Base-by-base conservation (phyloP, 2,329 filamentous ascomycete genomes). In the Sarocladium oryzae region DNA sequence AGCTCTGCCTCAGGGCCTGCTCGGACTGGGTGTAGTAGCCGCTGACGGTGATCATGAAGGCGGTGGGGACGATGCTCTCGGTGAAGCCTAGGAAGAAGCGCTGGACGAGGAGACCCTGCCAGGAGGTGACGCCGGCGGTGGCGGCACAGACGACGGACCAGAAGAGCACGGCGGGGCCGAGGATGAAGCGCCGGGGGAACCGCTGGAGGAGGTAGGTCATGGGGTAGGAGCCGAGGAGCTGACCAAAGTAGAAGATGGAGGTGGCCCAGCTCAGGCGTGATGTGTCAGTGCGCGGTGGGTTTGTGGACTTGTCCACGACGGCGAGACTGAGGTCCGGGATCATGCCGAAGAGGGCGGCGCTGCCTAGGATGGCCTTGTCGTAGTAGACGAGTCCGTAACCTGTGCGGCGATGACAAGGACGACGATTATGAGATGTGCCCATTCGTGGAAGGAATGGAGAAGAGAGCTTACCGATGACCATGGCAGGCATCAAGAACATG, bases 351-450 rank as follows among this genome's bases (percentile, higher is more conserved):
- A 83, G 69, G 2, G 74, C 72, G 0, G 79, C 78, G 50, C 73
- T 76, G 4, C 79, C 79, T 3, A 83, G 64, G 45, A 83, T 82
- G 3, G 79, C 78, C 63, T 86, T 87, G 63, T 87, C 84, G 61
- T 85, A 86, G 65, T 86, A 86, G 0, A 86, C 82, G 30, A 87
- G 69, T 2, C 83, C 82, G 65, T 86, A 81, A 2, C 78, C 78
- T 53, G 21, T 55, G 15, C n/a, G 28, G 4, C 18, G 16, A 8
- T n/a, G n/a, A n/a, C n/a, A n/a, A n/a, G n/a, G n/a, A n/a, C n/a
- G n/a, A n/a, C n/a, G n/a, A n/a, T n/a, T n/a, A n/a, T n/a, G n/a
- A n/a, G n/a, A n/a, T n/a, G n/a, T n/a, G n/a, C n/a, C n/a, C n/a
- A n/a, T n/a, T n/a, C n/a, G 36, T 11, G 2, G 11, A 20, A 2